Percentiles rank a stretch among this genome's conserved stretches.
phyloP scores from a whole-genome alignment of 306 rosid genomes.

The Dicorynia guianensis region DNA sequence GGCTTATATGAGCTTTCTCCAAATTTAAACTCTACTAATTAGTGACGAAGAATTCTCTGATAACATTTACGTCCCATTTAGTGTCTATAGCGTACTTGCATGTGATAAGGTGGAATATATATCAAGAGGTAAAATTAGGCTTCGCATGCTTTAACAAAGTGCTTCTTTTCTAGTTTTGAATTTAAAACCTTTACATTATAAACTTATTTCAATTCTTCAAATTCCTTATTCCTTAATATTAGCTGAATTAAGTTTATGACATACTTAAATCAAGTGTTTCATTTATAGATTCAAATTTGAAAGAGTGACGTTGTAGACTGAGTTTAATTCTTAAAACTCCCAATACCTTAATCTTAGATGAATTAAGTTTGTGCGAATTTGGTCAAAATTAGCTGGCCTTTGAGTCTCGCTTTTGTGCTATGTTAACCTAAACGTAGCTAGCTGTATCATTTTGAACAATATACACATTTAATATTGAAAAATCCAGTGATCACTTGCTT shows the following conservation, averaged over 20 bases:
- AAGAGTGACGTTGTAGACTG: no score
- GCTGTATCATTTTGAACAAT: constrained; percentile 20
- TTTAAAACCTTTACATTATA: not conserved
- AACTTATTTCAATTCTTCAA: constrained; percentile 12
- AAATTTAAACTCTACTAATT: not conserved
- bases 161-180: not conserved
- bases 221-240: constrained; percentile 10
- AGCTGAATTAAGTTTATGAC: not conserved
- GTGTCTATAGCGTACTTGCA: not conserved
- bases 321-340: no score
- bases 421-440: not conserved
- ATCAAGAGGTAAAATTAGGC: not conserved
- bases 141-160: not conserved
- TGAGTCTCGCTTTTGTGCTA: constrained; percentile 25
- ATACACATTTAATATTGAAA: not conserved
- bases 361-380: not conserved
- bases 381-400: constrained; percentile 13
- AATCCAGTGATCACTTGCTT: constrained; percentile 14
- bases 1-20: not conserved
- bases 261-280: no score
- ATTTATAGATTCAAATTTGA: no score
- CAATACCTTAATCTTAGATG: no score
- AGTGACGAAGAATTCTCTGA: not conserved
- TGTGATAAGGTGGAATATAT: constrained; percentile 11
- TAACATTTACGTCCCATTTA: not conserved